Evolutionary conservation across 2,329 filamentous ascomycete species (phyloP).

Genomic region (Hypoxylon sp.): DNA sequence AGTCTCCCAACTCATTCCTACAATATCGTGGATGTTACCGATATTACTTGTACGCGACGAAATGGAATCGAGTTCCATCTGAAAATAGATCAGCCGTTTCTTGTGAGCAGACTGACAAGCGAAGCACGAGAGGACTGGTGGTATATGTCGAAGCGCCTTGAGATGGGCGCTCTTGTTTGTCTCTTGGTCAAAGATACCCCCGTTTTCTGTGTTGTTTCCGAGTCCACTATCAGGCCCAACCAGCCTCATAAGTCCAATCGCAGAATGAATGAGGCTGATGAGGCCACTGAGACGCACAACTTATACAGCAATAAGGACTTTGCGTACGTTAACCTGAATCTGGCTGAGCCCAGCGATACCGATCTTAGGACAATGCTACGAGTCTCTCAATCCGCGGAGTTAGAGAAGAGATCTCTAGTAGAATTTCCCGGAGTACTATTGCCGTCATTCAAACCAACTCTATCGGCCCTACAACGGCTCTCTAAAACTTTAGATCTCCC

Average conservation of each 20-base stretch:
- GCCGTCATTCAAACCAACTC: constrained; percentile 70
- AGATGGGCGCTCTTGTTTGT: constrained; percentile 37
- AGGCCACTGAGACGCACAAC: constrained; percentile 31
- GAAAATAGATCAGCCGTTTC: constrained; percentile 26
- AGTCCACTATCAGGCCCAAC: constrained; percentile 31
- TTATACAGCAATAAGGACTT: constrained; percentile 52
- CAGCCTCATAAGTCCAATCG: constrained; percentile 23
- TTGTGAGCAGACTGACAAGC: constrained; percentile 4
- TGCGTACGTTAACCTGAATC: constrained; percentile 55
- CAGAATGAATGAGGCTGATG: background rate
- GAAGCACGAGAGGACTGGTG: constrained; percentile 37
- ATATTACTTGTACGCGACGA: constrained; percentile 21
- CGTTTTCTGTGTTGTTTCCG: constrained; percentile 36
- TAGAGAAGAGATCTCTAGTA: constrained; percentile 58
- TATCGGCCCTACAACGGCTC: constrained; percentile 70
- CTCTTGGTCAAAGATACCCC: constrained; percentile 25
- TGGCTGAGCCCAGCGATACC: constrained; percentile 46
- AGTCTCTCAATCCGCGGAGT: constrained; percentile 48
- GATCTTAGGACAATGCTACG: constrained; percentile 47
- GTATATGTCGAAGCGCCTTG: constrained; percentile 32
- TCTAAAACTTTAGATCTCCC: constrained; percentile 61
- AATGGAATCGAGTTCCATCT: constrained; percentile 26
- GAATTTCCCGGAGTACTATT: constrained; percentile 74
- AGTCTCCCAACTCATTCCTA: constrained; percentile 17
- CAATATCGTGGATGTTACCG: constrained; percentile 11